Percentiles rank a stretch among this genome's conserved stretches.
Conservation (phyloP, 2,329 filamentous ascomycete genomes). For the Penicillium sp. region DNA sequence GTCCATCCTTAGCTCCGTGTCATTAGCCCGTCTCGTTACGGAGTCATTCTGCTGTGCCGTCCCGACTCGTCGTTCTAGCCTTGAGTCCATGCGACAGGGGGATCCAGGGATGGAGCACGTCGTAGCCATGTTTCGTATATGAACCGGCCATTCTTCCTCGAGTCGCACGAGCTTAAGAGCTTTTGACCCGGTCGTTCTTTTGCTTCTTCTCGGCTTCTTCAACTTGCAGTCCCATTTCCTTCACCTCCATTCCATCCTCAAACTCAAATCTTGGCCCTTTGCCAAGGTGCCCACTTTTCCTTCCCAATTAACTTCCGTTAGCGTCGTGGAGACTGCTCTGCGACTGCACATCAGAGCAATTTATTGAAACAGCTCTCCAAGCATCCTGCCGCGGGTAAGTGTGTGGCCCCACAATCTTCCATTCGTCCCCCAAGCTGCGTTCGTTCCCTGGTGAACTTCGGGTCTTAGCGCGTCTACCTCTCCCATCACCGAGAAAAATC, state of each 20-base stretch:
- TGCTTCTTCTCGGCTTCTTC: neutral
- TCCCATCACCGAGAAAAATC: neutral
- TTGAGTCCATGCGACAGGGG: too few relatives aligned
- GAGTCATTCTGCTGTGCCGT: neutral
- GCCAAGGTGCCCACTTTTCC: constrained; percentile 13
- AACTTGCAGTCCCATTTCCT: neutral
- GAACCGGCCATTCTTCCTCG: neutral
- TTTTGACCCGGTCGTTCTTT: neutral
- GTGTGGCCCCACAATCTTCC: constrained; percentile 20
- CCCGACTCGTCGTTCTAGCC: neutral
- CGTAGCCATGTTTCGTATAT: neutral
- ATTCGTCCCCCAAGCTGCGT: constrained; percentile 11
- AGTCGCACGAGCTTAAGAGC: neutral
- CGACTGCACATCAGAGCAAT: constrained; percentile 25
- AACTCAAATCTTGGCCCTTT: neutral
- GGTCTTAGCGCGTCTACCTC: neutral
- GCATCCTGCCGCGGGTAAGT: constrained; percentile 13
- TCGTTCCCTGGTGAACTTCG: neutral
- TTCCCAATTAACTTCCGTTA: constrained; percentile 21
- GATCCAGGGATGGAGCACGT: neutral
- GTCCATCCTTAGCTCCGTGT: constrained; percentile 1
- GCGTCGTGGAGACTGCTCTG: constrained; percentile 18
- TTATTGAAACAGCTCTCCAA: constrained; percentile 11
- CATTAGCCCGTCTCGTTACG: neutral
- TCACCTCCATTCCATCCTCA: neutral